Base-by-base conservation (phyloP, 1,284 basidiomycete species). In the Golubevia sp. region DNA sequence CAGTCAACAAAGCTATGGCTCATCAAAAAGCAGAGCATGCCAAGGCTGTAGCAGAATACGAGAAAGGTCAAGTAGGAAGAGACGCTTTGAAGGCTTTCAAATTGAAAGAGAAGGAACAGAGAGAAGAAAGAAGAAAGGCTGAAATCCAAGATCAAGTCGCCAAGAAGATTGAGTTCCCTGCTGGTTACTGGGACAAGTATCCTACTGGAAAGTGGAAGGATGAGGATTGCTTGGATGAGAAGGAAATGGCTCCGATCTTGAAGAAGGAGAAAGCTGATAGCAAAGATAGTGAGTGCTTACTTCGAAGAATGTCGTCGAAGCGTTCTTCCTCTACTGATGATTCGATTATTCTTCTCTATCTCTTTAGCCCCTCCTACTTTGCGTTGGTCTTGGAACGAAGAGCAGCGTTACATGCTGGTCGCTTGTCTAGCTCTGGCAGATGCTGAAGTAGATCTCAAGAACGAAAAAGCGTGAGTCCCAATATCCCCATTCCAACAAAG, bases 331-430 rank as follows among this genome's bases (percentile, higher is more conserved):
- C 23, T 25, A 18, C 55, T 34, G 25, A 13, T 48, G 15, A 18
- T 6, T 50, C 15, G 18, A 24, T 4, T 23, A 11, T 13, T 58
- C 20, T 3, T 3, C 2, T 30, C 4, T 26, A 21, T 21, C 20
- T n/a, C 18, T 26, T 26, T 25, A 18, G 57, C 3, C 2, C 11
- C 57, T 13, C 77, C 72, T 11, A 55, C 54, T 20, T 77, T 74
- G 66, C 70, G 73, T 13, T 82, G 77, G 75, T 63, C 60, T 24
- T 82, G 77, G 77, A 62, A 56, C 18, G 79, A 82, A 57, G 76
- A 73, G 56, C 74, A 77, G 73, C 71, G 77, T 23, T 77, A 79
- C 38, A 64, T 74, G 59, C 63, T 82, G 27, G 77, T 74, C 34
- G 65, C 71, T 18, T 66, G 77, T 53, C 71, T 82, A 55, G 75